A percentile compares a stretch with the other conserved stretches of the same genome.
Evolutionary conservation across 176 grass and related monocot species (phyloP).

Genomic region (Triticum aestivum): DNA sequence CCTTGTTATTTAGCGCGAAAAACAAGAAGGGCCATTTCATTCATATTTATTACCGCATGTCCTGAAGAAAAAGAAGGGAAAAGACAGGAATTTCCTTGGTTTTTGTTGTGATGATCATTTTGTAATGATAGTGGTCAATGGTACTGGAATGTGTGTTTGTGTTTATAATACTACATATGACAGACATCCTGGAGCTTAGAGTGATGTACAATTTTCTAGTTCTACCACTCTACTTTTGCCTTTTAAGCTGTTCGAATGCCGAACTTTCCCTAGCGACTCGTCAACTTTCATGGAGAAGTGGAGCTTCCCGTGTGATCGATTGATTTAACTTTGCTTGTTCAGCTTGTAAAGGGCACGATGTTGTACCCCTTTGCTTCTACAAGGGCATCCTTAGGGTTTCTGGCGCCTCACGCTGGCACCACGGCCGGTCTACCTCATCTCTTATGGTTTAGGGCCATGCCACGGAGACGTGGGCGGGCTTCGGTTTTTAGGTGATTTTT

Average conservation of each 20-base stretch:
- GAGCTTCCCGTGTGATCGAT: neutral
- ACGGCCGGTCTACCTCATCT: too few relatives aligned
- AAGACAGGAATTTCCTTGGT: constrained; percentile 12
- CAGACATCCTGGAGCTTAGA: constrained; percentile 15
- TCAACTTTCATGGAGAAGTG: neutral
- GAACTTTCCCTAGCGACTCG: neutral
- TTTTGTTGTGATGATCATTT: constrained; percentile 41
- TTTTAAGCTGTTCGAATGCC: constrained; percentile 18
- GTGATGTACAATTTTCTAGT: neutral
- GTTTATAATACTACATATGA: constrained; percentile 27
- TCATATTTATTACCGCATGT: neutral
- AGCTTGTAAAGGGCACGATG: constrained; percentile 18
- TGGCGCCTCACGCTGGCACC: too few relatives aligned
- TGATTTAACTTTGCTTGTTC: constrained; percentile 26
- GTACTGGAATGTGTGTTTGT: constrained; percentile 24
- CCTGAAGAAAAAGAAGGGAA: neutral
- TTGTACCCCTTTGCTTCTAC: too few relatives aligned
- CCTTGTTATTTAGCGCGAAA: constrained; percentile 30
- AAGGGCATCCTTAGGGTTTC: too few relatives aligned
- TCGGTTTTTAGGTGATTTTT: too few relatives aligned
- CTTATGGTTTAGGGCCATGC: too few relatives aligned
- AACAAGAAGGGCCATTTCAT: constrained; percentile 45
- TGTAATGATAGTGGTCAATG: constrained; percentile 44
- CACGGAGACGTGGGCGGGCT: too few relatives aligned
- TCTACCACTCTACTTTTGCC: neutral